Percentiles rank a stretch among this genome's conserved stretches.
Conservation (phyloP, 2,329 filamentous ascomycete species). For the Trichoderma koningii region DNA sequence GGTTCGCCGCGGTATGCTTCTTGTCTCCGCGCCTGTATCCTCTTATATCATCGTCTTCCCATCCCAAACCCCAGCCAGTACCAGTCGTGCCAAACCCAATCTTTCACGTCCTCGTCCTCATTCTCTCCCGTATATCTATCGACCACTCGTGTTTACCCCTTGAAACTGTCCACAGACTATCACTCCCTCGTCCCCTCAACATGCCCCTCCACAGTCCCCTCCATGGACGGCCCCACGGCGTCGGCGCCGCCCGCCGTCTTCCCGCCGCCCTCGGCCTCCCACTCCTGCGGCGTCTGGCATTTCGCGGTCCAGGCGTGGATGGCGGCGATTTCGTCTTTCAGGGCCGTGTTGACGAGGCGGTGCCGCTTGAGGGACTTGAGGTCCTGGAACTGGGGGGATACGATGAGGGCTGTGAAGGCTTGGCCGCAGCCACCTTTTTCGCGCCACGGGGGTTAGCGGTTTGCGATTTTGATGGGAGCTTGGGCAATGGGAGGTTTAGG, state of each 20-base stretch:
- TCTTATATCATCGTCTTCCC: background rate
- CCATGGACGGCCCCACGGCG: conserved; percentile 43
- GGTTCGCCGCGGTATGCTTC: background rate
- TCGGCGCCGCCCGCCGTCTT: conserved; percentile 28
- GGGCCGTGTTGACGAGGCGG: conserved; percentile 77
- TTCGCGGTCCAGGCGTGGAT: conserved; percentile 96
- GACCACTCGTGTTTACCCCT: no score
- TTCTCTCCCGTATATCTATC: no score
- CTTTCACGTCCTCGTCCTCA: no score
- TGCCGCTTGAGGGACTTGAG: conserved; percentile 81
- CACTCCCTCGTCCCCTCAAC: conserved; percentile 41
- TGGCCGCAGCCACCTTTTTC: conserved; percentile 60
- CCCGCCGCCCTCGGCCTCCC: conserved; percentile 59
- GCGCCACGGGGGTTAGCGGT: background rate
- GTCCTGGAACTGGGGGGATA: conserved; percentile 68
- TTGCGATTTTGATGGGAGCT: background rate
- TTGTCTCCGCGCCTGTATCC: background rate
- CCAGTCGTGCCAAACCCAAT: no score
- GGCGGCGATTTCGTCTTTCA: conserved; percentile 84
- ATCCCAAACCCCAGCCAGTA: no score
- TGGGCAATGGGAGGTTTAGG: background rate
- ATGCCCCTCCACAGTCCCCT: conserved; percentile 48
- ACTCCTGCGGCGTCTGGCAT: conserved; percentile 90
- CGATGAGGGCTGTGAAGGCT: conserved; percentile 60
- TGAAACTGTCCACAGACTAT: no score